Base-by-base conservation (phyloP, 2,329 filamentous ascomycete species). In the Mycosphaerella sp. region DNA sequence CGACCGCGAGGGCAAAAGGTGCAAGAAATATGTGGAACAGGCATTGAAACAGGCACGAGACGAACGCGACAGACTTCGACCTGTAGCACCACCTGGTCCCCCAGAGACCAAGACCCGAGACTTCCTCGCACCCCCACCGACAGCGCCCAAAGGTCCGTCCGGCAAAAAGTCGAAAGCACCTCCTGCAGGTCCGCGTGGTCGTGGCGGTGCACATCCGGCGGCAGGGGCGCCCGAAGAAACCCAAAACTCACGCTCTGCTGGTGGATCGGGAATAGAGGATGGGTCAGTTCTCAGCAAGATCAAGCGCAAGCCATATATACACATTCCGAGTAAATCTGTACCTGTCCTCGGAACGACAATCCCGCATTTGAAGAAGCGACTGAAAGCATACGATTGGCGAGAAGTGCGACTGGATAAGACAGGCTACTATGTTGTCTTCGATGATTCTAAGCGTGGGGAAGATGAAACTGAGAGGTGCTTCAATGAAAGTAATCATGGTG, bases 401-500 rank as follows among this genome's bases (percentile, higher is more conserved):
- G 84, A 89, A 44, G 85, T 98, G 45, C 81, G 89, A 30, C 82
- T 87, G 53, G 93, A 98, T 67, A 81, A 81, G 52, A 85, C 82
- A 0, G 93, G 93, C 0, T 98, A 96, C 69, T 97, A 88, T 66
- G 82, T 97, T 46, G 76, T 89, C n/a, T 98, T 98, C 64, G 81
- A 87, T 44, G 85, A 91, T 62, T 87, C 82, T 1, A 79, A 80
- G 49, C 75, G 78, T 7, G 91, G 91, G 2, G 84, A 89, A 62
- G 77, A 84, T 49, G 89, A 96, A 69, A 85, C 89, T 0, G 84
- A 87, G 59, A 79, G 86, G 55, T 96, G 90, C 66, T 90, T 82
- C 68, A 78, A 81, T 48, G 79, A 84, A 45, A 89, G 87, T 59
- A 84, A 96, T 66, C 85, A 86, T 66, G 85, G 85, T 39, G 80